Percentiles rank a stretch among this genome's conserved stretches.
These are phyloP conservation scores for Suhomyces sp. DNA, from an alignment of 805 yeast species.

Conservation along the genomic window DNA sequence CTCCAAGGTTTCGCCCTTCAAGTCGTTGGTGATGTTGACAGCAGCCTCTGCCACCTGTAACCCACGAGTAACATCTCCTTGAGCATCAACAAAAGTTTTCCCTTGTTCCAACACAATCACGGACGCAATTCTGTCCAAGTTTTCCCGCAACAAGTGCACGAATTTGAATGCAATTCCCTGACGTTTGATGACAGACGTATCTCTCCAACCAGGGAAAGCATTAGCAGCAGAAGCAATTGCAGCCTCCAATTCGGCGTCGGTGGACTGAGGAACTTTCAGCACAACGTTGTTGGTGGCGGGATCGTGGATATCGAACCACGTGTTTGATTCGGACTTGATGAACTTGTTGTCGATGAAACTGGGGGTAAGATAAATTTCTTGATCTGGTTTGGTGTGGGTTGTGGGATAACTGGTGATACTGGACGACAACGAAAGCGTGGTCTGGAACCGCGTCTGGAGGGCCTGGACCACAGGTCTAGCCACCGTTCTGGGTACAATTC, in stretches of 20 bases:
- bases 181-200: constrained; percentile 58
- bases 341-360: constrained; percentile 52
- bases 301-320: constrained; percentile 70
- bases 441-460: constrained; percentile 2
- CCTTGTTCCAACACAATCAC: constrained; percentile 55
- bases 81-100: constrained; percentile 71
- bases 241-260: constrained; percentile 59
- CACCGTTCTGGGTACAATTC: constrained; percentile 4
- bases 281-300: constrained; percentile 73
- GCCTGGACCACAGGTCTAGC: not conserved
- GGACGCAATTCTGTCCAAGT: constrained; percentile 68
- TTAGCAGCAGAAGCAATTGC: constrained; percentile 64
- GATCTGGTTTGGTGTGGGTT: constrained; percentile 32
- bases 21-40: constrained; percentile 61
- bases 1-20: constrained; percentile 62
- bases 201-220: constrained; percentile 61
- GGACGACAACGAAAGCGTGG: constrained; percentile 26
- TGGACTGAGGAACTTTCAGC: constrained; percentile 69
- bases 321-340: constrained; percentile 47
- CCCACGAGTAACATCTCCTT: constrained; percentile 72
- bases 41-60: constrained; percentile 79
- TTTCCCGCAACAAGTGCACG: constrained; percentile 59
- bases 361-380: constrained; percentile 51
- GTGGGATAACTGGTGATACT: constrained; percentile 40
- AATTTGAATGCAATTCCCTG: constrained; percentile 72